Percentiles rank a stretch among this genome's conserved stretches.
phyloP scores from a whole-genome alignment of 768 basidiomycete species.

The Psilocybe sp. region DNA sequence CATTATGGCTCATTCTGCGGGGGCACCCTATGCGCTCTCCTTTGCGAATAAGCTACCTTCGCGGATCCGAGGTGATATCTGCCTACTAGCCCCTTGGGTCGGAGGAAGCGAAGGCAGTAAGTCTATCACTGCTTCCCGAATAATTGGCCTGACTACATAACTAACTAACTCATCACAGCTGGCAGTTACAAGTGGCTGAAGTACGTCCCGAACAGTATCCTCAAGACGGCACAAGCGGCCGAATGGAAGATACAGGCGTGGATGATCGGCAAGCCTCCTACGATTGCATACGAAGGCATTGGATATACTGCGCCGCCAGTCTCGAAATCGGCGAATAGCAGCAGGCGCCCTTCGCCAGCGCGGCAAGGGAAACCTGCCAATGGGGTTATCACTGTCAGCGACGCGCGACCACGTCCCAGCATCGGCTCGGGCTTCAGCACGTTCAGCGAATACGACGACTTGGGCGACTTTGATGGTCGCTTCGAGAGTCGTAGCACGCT shows the following conservation, averaged over 20 bases:
- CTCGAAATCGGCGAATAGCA: conserved; percentile 16
- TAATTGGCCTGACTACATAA: conserved; percentile 8
- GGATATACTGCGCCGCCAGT: conserved; percentile 59
- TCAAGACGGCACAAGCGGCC: conserved; percentile 94
- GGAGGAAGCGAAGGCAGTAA: conserved; percentile 84
- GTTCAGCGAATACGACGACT: conserved; percentile 87
- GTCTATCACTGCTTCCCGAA: conserved; percentile 25
- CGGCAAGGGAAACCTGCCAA: conserved; percentile 28
- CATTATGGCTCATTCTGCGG: conserved; percentile 94
- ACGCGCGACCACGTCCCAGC: conserved; percentile 60
- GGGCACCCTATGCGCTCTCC: conserved; percentile 91
- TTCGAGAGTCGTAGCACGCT: conserved; percentile 81
- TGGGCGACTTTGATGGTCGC: conserved; percentile 82
- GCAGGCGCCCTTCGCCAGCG: conserved; percentile 24
- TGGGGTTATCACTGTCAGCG: conserved; percentile 24
- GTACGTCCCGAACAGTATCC: conserved; percentile 88
- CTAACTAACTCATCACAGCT: conserved; percentile 21
- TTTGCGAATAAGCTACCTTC: conserved; percentile 74
- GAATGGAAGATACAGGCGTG: conserved; percentile 97
- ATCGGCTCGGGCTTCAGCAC: conserved; percentile 62
- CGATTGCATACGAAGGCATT: conserved; percentile 80
- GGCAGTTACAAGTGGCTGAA: conserved; percentile 95
- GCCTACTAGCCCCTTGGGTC: conserved; percentile 95
- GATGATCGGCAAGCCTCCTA: conserved; percentile 95
- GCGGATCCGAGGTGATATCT: conserved; percentile 80